Evolutionary conservation across 2,329 filamentous ascomycete genomes (phyloP), one percentile per base, ranked within the genome.

Genomic region (Colletotrichum acutatum): DNA sequence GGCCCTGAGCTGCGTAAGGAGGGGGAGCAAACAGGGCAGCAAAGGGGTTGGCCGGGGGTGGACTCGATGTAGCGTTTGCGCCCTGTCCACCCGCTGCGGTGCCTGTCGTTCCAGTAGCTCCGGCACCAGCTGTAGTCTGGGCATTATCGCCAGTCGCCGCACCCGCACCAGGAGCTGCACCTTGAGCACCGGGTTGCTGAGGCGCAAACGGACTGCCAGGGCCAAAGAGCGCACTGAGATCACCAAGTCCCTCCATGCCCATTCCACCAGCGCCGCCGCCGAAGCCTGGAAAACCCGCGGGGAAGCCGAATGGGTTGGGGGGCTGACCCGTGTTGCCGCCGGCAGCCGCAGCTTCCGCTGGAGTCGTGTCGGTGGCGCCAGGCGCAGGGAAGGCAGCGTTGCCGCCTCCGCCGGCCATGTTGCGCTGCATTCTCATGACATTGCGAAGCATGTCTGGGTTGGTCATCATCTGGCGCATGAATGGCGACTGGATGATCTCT

Each of bases 401-500:
- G 67, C 83, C 86, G 66, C 83, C 84, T 68, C 80, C 82, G 68
- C 87, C 89, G 57, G 86, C 88, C 84, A 92, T 87, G 85, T 92
- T 90, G 70, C 93, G 89, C 80, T 95, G 93, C 91, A 98, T 93
- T 74, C 94, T 91, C 78, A 94, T 90, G 78, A 95, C 94, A 81
- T 94, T 91, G 71, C 95, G 89, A 76, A 99, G 90, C 77, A 95
- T 91, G 57, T 95, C 90, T 4, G 97, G 97, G 80, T 97, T 95
- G 74, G 95, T 96, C 88, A 99, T 92, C 93, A 98, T 97, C 64
- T 93, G 89, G 78, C 97, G 90, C 84, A 98, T 95, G 75, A 95
- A 90, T 0, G 95, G 95, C 28, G 95, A 97, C 74, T 95, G 92
- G 78, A 99, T 90, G 83, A 98, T 93, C 79, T 97, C 91, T 77